A percentile compares a stretch with the other conserved stretches of the same genome.
phyloP scores from a whole-genome alignment of 352 stramenopile genomes.

The Nothophytophthora sp. region DNA sequence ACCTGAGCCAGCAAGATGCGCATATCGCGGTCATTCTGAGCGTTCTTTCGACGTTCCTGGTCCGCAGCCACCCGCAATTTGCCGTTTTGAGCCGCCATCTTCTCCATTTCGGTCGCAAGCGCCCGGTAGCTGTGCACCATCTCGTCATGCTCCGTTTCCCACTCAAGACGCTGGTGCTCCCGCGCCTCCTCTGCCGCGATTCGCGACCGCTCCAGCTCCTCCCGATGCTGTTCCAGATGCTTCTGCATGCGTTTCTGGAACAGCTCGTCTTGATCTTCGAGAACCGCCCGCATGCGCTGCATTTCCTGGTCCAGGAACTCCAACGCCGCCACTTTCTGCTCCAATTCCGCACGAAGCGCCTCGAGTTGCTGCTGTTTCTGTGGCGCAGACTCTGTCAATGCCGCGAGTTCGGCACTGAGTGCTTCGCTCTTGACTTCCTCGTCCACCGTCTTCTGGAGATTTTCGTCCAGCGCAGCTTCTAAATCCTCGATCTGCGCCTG shows the following conservation, averaged over 20 bases:
- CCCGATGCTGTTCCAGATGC: conserved; percentile 43
- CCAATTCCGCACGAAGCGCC: conserved; percentile 24
- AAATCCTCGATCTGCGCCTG: conserved; percentile 62
- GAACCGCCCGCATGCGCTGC: conserved; percentile 51
- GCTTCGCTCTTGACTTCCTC: conserved; percentile 36
- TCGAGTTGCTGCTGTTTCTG: conserved; percentile 22
- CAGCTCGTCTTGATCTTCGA: conserved; percentile 56
- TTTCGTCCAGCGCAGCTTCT: conserved; percentile 59
- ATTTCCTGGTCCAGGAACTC: conserved; percentile 76
- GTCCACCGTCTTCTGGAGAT: conserved; percentile 40
- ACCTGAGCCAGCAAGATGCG: conserved; percentile 62
- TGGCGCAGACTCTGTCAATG: conserved; percentile 10
- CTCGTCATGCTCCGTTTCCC: conserved; percentile 30
- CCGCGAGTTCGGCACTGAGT: conserved; percentile 16
- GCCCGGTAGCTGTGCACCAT: conserved; percentile 47
- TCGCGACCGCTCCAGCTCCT: conserved; percentile 40
- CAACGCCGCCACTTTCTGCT: conserved; percentile 52
- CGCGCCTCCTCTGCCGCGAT: conserved; percentile 36
- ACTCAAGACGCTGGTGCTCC: conserved; percentile 31
- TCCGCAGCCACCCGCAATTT: conserved; percentile 50
- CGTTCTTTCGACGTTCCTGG: conserved; percentile 40
- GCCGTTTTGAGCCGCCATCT: conserved; percentile 45
- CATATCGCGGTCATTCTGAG: conserved; percentile 67
- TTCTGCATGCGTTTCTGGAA: conserved; percentile 56
- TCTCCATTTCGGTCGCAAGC: conserved; percentile 41